Percentiles rank a stretch among this genome's conserved stretches.
Evolutionary conservation across 164 flowering plant species (phyloP).

Genomic region (Sedum album): DNA sequence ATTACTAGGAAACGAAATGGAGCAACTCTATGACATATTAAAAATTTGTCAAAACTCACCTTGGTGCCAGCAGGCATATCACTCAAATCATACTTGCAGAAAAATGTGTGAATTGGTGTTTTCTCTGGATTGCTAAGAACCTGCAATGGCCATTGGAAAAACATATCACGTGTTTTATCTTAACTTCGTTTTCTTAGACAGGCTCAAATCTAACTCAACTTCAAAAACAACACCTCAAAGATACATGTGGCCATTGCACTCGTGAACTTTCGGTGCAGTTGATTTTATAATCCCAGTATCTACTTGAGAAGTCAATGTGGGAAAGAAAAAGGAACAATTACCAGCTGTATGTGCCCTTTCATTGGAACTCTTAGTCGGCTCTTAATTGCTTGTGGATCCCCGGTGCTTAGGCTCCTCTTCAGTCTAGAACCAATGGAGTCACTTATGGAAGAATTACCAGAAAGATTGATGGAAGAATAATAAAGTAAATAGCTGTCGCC

Average conservation of each 20-base stretch:
- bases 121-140: too few relatives aligned
- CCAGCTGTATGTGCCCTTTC: constrained; percentile 97
- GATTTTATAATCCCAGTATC: background rate
- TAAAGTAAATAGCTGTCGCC: constrained; percentile 74
- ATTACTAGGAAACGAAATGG: too few relatives aligned
- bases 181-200: background rate
- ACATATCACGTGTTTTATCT: background rate
- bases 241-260: too few relatives aligned
- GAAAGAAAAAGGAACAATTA: constrained; percentile 19
- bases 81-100: too few relatives aligned
- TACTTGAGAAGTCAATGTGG: background rate
- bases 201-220: background rate
- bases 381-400: constrained; percentile 33
- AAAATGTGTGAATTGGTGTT: too few relatives aligned
- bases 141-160: background rate
- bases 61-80: too few relatives aligned
- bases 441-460: constrained; percentile 34
- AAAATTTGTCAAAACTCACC: too few relatives aligned
- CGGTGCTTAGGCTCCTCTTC: constrained; percentile 40
- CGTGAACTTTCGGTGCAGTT: background rate
- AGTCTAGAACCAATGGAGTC: constrained; percentile 32
- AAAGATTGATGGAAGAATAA: constrained; percentile 68
- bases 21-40: too few relatives aligned
- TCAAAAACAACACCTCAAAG: background rate
- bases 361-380: constrained; percentile 67